Conservation (phyloP, 768 basidiomycete species). For the Boletus edulis region DNA sequence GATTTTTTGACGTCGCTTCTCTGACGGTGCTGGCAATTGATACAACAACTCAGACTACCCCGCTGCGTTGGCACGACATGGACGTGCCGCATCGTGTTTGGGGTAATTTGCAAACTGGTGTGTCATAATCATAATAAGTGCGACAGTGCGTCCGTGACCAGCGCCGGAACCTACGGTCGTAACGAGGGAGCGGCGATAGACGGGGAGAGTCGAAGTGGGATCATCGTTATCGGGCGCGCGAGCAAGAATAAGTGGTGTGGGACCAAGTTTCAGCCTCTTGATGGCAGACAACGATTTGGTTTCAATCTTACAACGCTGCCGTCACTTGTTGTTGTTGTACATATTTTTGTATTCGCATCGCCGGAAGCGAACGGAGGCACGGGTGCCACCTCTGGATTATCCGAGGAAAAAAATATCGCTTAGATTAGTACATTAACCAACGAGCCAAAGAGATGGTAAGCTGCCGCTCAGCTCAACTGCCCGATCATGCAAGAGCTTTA, state of each 20-base stretch:
- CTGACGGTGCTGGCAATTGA: background rate
- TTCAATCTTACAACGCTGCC: constrained; percentile 16
- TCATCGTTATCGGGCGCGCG: constrained; percentile 10
- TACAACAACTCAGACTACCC: background rate
- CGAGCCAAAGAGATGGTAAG: background rate
- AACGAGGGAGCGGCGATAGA: constrained; percentile 9
- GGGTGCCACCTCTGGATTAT: background rate
- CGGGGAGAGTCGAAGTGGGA: background rate
- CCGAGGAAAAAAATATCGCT: background rate
- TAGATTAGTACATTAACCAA: background rate
- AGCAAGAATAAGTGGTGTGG: background rate
- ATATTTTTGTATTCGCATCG: constrained; percentile 8
- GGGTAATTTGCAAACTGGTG: constrained; percentile 19
- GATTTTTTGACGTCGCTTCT: constrained; percentile 1
- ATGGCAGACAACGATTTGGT: constrained; percentile 7
- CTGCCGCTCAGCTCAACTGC: constrained; percentile 4
- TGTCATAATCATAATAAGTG: background rate
- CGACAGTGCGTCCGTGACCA: background rate
- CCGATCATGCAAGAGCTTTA: background rate
- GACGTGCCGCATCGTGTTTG: background rate
- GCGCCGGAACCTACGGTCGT: background rate
- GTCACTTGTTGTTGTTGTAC: background rate
- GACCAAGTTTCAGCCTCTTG: constrained; percentile 16
- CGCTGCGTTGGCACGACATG: background rate
- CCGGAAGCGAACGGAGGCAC: constrained; percentile 24